phyloP scores from a whole-genome alignment of 768 basidiomycete species.

The Mycena epipterygia region DNA sequence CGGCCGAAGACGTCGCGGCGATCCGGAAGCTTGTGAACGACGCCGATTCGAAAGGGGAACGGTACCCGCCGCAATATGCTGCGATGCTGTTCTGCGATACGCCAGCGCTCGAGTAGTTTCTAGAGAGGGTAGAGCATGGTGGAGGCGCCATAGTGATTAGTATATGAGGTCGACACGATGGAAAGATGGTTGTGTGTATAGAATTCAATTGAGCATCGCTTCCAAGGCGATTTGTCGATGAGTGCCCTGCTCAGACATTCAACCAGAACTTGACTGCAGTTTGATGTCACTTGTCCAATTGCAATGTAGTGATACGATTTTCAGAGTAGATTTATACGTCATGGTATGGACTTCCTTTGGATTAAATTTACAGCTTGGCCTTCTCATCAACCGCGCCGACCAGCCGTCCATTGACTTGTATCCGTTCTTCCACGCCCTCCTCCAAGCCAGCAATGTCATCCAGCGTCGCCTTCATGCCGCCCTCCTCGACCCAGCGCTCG shows the following conservation, averaged over 20 bases:
- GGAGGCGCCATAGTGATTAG: no score
- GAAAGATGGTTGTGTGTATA: no score
- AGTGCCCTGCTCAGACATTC: no score
- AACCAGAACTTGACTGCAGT: no score
- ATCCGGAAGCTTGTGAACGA: slow-evolving; percentile 43
- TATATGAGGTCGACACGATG: no score
- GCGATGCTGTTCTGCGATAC: slow-evolving; percentile 39
- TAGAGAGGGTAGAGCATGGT: no score
- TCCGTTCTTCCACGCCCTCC: slow-evolving; percentile 24
- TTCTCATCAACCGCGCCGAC: slow-evolving; percentile 19
- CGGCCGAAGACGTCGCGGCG: slow-evolving; percentile 23
- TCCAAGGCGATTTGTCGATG: no score
- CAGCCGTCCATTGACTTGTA: slow-evolving; percentile 21
- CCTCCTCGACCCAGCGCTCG: slow-evolving; percentile 35
- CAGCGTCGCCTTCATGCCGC: slow-evolving; percentile 18
- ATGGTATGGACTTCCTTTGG: no score
- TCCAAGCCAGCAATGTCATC: slow-evolving; percentile 26
- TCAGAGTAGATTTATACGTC: no score
- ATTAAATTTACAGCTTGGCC: slow-evolving; percentile 31
- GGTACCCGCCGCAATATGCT: slow-evolving; percentile 35
- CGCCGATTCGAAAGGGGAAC: slow-evolving; percentile 41
- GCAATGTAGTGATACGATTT: no score
- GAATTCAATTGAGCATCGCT: no score
- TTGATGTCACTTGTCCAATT: no score
- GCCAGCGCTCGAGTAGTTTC: slow-evolving; percentile 6